Conservation (phyloP, 257 asterid species). For the Schizonepeta tenuifolia region DNA sequence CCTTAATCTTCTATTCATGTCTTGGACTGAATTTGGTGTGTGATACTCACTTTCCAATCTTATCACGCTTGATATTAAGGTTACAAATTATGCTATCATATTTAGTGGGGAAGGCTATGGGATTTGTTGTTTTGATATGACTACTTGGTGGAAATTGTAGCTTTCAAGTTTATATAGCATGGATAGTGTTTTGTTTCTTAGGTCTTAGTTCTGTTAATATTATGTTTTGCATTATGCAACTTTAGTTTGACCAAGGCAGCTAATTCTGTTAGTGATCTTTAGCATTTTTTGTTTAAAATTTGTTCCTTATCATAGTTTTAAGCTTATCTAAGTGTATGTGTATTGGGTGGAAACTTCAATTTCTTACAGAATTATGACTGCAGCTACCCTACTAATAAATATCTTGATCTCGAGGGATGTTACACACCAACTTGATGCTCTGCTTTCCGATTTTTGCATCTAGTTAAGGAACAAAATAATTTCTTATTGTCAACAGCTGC, state of each 20-base stretch:
- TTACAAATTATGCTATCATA: no score
- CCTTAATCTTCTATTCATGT: neutral
- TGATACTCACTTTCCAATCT: conserved; percentile 2
- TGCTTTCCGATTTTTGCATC: neutral
- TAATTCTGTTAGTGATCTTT: conserved; percentile 14
- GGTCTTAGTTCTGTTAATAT: neutral
- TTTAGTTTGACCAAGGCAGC: neutral
- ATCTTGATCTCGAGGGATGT: conserved; percentile 5
- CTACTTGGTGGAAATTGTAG: neutral
- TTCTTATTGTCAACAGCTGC: conserved; percentile 9
- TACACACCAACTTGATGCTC: neutral
- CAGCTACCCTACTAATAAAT: neutral
- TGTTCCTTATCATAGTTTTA: conserved; percentile 22
- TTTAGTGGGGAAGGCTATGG: no score
- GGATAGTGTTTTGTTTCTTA: neutral
- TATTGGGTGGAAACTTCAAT: neutral
- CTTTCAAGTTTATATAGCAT: neutral
- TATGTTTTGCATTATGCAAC: neutral
- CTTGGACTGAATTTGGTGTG: neutral
- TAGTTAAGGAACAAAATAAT: conserved; percentile 9
- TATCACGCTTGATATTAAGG: no score
- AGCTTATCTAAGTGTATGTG: conserved; percentile 10
- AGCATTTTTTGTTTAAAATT: neutral
- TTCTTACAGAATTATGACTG: neutral
- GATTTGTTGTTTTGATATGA: neutral